Base-by-base conservation (phyloP, 225 moss, liverwort and hornwort species). In the Ulota crispa region DNA sequence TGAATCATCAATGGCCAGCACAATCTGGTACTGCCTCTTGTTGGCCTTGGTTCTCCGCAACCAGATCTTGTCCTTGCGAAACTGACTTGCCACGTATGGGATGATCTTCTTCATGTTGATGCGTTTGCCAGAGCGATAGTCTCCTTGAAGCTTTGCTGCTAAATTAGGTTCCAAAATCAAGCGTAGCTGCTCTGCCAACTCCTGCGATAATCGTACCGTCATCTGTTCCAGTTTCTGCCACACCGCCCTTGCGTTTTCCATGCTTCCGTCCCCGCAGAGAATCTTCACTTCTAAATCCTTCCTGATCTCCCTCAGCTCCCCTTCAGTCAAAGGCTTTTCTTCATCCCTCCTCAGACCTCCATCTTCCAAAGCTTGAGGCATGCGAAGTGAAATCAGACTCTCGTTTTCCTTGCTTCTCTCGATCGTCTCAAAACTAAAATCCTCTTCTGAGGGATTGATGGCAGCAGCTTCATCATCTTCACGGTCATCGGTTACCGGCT, bases 51-150 rank as follows among this genome's bases (percentile, higher is more conserved):
- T 94, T 55, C 96, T 93, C 57, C 98, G 93, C 83, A 99, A 88
- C 98, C 98, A 99, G 66, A 99, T 99, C 81, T 99, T 99, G 68
- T 99, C 96, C 85, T 99, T 99, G 12, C 94, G 89, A 80, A 99
- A 99, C 81, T 96, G 93, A 80, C 98, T 99, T 8, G 98, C 98
- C 55, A 99, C 93, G 34, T 96, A 96, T 10, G 98, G 98, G 73
- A 99, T 96, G 43, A 99, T 89, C 84, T 96, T 99, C 82, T 99
- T 99, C 98, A 99, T 93, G 79, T 99, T 99, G 61, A 99, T 99
- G 70, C 98, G 93, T 76, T 99, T 99, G 24, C 98, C 96, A 30
- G 98, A 93, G 76, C 90, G 91, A 80, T 95, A 99, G 71, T 99
- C 98, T 68, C 98, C 98, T 82, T 99, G 88, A 73, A 99, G 86